These are phyloP conservation scores for Lodderomyces theae DNA, from an alignment of 1,139 yeast species.

Conservation along the genomic window DNA sequence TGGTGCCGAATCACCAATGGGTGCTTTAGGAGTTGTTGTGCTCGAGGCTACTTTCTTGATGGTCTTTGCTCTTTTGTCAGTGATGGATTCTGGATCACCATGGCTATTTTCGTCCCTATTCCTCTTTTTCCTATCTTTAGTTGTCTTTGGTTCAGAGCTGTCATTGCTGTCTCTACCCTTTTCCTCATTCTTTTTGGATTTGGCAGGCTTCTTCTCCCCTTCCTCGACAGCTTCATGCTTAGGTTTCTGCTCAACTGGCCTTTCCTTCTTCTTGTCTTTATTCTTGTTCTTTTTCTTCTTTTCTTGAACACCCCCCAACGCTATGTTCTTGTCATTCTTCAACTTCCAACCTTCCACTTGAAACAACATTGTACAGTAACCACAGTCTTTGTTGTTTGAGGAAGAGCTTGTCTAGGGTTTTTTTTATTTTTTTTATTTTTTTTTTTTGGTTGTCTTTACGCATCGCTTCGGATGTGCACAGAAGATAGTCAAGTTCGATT, in stretches of 20 bases:
- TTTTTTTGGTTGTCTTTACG: background rate
- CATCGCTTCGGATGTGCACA: background rate
- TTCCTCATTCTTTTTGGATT: conserved; percentile 7
- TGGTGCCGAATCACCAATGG: conserved; percentile 1
- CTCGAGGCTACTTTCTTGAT: conserved; percentile 1
- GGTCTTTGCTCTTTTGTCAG: conserved; percentile 5
- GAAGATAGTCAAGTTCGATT: too few relatives aligned
- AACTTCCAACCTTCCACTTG: conserved; percentile 83
- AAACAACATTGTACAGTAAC: conserved; percentile 60
- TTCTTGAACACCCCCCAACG: conserved; percentile 36
- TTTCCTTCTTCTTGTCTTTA: conserved; percentile 21
- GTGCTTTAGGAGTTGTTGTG: conserved; percentile 2
- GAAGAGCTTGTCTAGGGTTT: too few relatives aligned
- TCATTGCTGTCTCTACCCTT: conserved; percentile 5
- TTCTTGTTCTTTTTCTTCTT: conserved; percentile 34
- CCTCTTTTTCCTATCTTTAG: background rate
- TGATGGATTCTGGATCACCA: conserved; percentile 6
- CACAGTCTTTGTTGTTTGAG: too few relatives aligned
- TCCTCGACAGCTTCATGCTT: background rate
- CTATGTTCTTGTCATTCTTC: conserved; percentile 48
- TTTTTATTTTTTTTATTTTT: conserved; percentile 2
- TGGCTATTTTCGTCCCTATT: background rate
- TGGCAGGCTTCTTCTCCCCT: conserved; percentile 8
- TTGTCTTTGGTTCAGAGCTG: conserved; percentile 5
- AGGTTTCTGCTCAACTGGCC: conserved; percentile 12